Evolutionary conservation across 164 flowering plant genomes (phyloP).

Genomic region (Stephania yunnanensis): DNA sequence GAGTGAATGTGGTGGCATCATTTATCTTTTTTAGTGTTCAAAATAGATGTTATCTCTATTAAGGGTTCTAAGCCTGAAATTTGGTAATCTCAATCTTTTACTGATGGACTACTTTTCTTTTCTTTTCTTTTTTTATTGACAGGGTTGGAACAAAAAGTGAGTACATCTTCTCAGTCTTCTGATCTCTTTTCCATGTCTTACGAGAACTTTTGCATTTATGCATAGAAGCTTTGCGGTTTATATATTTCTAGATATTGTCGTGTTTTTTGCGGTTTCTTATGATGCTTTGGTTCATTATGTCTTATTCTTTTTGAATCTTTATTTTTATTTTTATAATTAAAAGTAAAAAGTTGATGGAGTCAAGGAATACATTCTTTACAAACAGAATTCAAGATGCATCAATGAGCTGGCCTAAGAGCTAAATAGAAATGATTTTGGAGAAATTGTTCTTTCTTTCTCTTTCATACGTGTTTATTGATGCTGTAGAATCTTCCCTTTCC

Average conservation of each 20-base stretch:
- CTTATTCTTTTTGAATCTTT: not conserved
- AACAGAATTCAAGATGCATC: not conserved
- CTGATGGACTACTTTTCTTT: slow-evolving; percentile 7
- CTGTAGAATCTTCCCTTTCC: not conserved
- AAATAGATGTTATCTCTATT: not conserved
- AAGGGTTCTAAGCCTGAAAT: not conserved
- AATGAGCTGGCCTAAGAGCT: not conserved
- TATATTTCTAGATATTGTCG: too few species aligned
- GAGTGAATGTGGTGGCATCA: not conserved
- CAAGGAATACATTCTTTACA: not conserved
- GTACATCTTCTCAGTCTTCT: slow-evolving; percentile 20
- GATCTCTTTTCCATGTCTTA: not conserved
- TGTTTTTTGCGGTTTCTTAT: too few species aligned
- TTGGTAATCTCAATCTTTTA: slow-evolving; percentile 14
- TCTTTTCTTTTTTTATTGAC: slow-evolving; percentile 27
- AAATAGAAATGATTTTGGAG: not conserved
- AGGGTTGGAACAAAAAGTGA: slow-evolving; percentile 86
- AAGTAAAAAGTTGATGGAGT: not conserved
- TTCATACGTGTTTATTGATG: not conserved
- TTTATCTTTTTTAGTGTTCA: not conserved
- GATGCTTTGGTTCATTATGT: not conserved
- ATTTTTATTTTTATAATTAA: not conserved
- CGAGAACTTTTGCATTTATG: not conserved
- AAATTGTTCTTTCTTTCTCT: not conserved
- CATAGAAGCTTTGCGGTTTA: slow-evolving; percentile 3